Evolutionary conservation across 192 early-diverging fungal genomes (phyloP), one percentile per base, ranked within the genome.

Genomic region (Mortierella alpina): DNA sequence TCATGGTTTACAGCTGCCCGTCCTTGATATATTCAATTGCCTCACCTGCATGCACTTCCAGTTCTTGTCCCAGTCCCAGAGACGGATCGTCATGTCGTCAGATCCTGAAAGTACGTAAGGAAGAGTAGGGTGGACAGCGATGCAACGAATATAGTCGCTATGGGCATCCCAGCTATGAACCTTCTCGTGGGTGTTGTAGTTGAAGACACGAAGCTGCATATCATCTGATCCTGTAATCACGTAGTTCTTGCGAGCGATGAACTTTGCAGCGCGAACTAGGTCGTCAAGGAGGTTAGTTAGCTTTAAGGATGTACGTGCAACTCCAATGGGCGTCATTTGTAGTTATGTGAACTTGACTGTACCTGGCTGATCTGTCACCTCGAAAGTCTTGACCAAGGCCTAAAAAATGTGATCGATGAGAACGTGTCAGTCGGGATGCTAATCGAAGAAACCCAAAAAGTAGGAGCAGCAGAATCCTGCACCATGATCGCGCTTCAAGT

Each of bases 101-200:
- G 97, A 98, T 57, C 95, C 92, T 3, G 96, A 97, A 53, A 99
- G 86, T 23, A 99, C 87, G 56, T 93, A 93, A 39, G 98, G 93
- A 66, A 95, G 96, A 23, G 96, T 95, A 54, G 95, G 95, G 76
- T 99, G 98, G 40, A 99, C 95, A 20, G 97, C 96, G 62, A 99
- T 92, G 69, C 92, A 91, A 53, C 98, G 93, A 86, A 99, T 98
- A 79, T 99, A 99, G 83, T 99, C 98, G 64, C 90, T 88, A 78
- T 99, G 98, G 17, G 96, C 98, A 68, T 99, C 97, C 83, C 99
- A 98, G 41, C 92, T 90, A 18, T 92, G 91, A 22, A 99, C 93
- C 73, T 98, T 98, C 86, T 99, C 98, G 82, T 96, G 96, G 42
- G 98, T 99, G 85, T 99, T 98, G 92, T 99, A 99, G 92, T 99